Evolutionary conservation across 2,329 filamentous ascomycete species (phyloP).

Genomic region (Grosmannia serpens): DNA sequence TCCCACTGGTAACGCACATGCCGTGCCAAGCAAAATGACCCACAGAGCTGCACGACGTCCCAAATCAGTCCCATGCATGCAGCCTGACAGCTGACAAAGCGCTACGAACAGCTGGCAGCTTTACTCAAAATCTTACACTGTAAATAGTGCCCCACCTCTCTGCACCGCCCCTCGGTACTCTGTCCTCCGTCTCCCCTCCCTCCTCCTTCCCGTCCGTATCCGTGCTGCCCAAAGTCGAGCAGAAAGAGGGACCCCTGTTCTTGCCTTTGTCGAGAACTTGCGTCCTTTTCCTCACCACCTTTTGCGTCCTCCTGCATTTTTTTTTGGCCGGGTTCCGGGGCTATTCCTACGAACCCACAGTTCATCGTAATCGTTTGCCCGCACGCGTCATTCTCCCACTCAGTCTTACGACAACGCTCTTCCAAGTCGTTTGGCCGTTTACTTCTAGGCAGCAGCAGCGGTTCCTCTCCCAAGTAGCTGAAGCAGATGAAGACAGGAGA

Average conservation of each 20-base stretch:
- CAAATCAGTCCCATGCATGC: neutral
- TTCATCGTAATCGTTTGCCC: neutral
- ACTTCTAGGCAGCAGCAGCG: neutral
- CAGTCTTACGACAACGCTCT: neutral
- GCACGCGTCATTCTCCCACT: constrained; percentile 4
- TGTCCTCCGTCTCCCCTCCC: neutral
- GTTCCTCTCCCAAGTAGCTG: neutral
- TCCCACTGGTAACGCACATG: neutral
- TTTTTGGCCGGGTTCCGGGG: neutral
- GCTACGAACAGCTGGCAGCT: neutral
- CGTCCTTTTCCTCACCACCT: neutral
- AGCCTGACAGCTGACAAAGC: neutral
- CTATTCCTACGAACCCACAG: neutral
- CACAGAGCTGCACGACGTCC: no score
- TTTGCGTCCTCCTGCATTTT: neutral
- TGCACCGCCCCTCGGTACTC: neutral
- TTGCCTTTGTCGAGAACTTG: neutral
- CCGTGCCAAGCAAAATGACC: no score
- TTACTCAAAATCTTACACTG: neutral
- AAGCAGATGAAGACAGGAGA: neutral
- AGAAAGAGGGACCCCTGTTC: neutral
- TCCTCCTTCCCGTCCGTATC: constrained; percentile 3
- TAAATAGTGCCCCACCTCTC: neutral
- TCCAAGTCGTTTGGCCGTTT: neutral
- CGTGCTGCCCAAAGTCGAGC: neutral